Conservation (phyloP, 1,139 yeast genomes). For the Debaryomyces robertsiae region DNA sequence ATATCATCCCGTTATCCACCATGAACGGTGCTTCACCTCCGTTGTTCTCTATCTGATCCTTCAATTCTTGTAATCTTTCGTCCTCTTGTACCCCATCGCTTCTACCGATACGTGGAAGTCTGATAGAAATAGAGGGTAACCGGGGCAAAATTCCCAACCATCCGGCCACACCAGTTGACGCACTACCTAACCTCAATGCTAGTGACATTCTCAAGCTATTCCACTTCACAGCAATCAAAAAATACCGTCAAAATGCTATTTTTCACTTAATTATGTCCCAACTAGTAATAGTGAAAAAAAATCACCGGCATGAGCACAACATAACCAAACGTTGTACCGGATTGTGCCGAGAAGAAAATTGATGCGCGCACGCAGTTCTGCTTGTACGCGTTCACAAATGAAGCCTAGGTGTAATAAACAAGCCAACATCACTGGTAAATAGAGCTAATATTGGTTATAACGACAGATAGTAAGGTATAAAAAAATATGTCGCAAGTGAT, state of each 20-base stretch:
- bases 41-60: slow-evolving; percentile 31
- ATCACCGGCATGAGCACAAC: slow-evolving; percentile 3
- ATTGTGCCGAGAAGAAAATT: slow-evolving; percentile 2
- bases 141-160: slow-evolving; percentile 26
- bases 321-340: background rate
- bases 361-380: slow-evolving; percentile 1
- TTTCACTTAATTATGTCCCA: slow-evolving; percentile 3
- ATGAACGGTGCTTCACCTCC: slow-evolving; percentile 36
- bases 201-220: slow-evolving; percentile 22
- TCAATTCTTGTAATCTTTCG: slow-evolving; percentile 33
- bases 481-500: slow-evolving; percentile 13
- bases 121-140: slow-evolving; percentile 24
- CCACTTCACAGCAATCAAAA: background rate
- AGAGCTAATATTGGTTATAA: slow-evolving; percentile 1
- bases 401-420: slow-evolving; percentile 6
- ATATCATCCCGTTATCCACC: slow-evolving; percentile 61
- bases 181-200: slow-evolving; percentile 25
- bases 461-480: background rate
- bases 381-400: slow-evolving; percentile 12
- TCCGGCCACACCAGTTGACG: slow-evolving; percentile 18
- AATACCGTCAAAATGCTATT: slow-evolving; percentile 1
- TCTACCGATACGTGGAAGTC: slow-evolving; percentile 10
- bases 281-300: slow-evolving; percentile 3
- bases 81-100: slow-evolving; percentile 18
- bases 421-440: slow-evolving; percentile 3